A percentile compares a stretch with the other conserved stretches of the same genome.
phyloP scores from a whole-genome alignment of 208 protist genomes.

The Leishmania gerbilli region DNA sequence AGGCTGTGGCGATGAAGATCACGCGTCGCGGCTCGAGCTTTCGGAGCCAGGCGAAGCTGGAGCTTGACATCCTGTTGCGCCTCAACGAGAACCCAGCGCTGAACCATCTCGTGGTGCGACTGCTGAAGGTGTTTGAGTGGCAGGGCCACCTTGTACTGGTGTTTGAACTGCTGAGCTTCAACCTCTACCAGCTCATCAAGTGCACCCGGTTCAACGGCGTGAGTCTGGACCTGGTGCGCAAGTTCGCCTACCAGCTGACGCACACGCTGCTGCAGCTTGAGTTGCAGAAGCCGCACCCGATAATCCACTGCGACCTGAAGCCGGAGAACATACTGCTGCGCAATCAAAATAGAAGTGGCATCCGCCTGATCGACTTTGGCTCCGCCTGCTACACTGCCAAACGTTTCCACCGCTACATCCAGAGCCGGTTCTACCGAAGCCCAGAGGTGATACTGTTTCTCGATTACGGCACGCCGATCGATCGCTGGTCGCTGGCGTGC shows the following conservation, averaged over 20 bases:
- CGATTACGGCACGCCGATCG: slow-evolving; percentile 94
- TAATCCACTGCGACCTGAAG: slow-evolving; percentile 99
- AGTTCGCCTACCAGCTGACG: slow-evolving; percentile 96
- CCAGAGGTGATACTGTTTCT: slow-evolving; percentile 97
- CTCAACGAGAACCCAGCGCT: slow-evolving; percentile 66
- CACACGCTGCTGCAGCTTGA: slow-evolving; percentile 90
- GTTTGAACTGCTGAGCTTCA: slow-evolving; percentile 97
- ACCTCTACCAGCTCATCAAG: slow-evolving; percentile 97
- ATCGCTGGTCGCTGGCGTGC: slow-evolving; percentile 99
- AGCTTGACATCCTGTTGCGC: slow-evolving; percentile 82
- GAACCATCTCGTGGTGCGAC: slow-evolving; percentile 79
- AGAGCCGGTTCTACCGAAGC: slow-evolving; percentile 98
- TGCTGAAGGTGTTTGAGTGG: slow-evolving; percentile 91
- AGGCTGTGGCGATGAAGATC: slow-evolving; percentile 90
- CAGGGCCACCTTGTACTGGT: slow-evolving; percentile 97
- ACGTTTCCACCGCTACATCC: slow-evolving; percentile 97
- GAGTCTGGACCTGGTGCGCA: slow-evolving; percentile 83
- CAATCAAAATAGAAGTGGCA: slow-evolving; percentile 88
- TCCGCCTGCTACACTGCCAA: slow-evolving; percentile 94
- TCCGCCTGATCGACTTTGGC: slow-evolving; percentile 99
- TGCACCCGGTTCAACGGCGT: slow-evolving; percentile 89
- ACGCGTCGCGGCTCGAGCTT: slow-evolving; percentile 86
- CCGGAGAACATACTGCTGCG: slow-evolving; percentile 94
- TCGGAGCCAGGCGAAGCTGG: slow-evolving; percentile 80
- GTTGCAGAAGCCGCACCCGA: slow-evolving; percentile 75